phyloP scores from a whole-genome alignment of 1,139 yeast species.

The Geotrichum aggregatum region DNA sequence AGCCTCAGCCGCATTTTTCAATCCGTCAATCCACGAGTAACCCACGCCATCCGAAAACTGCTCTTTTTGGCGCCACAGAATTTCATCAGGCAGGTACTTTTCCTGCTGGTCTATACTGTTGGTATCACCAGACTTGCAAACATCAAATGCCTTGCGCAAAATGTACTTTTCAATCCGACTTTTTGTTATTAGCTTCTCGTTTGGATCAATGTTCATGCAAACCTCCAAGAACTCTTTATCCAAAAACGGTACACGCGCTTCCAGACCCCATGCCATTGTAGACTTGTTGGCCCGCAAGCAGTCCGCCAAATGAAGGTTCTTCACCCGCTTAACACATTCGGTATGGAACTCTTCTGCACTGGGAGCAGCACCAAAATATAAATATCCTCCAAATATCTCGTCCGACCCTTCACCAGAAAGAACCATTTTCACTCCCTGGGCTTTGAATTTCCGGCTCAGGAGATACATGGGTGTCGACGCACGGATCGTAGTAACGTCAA shows the following conservation, averaged over 20 bases:
- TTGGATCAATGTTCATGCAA: slow-evolving; percentile 91
- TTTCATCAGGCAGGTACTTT: slow-evolving; percentile 93
- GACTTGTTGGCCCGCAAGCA: slow-evolving; percentile 98
- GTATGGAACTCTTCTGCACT: slow-evolving; percentile 84
- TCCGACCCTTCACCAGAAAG: slow-evolving; percentile 98
- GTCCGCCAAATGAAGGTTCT: slow-evolving; percentile 94
- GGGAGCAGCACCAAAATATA: slow-evolving; percentile 96
- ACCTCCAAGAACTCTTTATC: slow-evolving; percentile 89
- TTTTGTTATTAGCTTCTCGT: slow-evolving; percentile 73
- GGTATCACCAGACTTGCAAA: slow-evolving; percentile 65
- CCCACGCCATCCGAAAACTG: slow-evolving; percentile 99
- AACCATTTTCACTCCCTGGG: slow-evolving; percentile 99
- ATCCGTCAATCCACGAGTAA: slow-evolving; percentile 97
- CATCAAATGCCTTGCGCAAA: slow-evolving; percentile 94
- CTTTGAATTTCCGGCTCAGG: slow-evolving; percentile 92
- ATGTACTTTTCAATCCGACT: slow-evolving; percentile 90
- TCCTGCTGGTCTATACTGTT: no score
- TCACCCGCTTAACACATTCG: slow-evolving; percentile 92
- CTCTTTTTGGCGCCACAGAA: slow-evolving; percentile 98
- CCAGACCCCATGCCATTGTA: slow-evolving; percentile 99
- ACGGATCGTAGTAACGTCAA: slow-evolving; percentile 96
- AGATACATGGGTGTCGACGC: slow-evolving; percentile 99
- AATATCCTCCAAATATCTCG: slow-evolving; percentile 97
- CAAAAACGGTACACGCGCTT: slow-evolving; percentile 98
- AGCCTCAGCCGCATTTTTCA: slow-evolving; percentile 90